A percentile compares a stretch with the other conserved stretches of the same genome.
Conservation (phyloP, 2,329 filamentous ascomycete species). For the Microcyclospora pomicola region DNA sequence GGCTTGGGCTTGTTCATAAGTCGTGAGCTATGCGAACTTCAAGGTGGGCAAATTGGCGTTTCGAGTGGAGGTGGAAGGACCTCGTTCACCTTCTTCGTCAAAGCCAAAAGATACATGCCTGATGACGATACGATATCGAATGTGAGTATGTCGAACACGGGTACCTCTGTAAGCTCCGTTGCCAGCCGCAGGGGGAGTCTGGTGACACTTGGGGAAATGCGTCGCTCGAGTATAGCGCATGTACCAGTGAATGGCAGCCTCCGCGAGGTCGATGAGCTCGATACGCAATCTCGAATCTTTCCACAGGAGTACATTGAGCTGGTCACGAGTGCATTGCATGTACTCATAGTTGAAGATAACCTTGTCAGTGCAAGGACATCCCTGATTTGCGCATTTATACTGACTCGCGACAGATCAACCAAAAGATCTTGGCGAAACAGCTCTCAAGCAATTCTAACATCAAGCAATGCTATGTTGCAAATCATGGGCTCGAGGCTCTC, state of each 20-base stretch:
- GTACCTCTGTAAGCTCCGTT: too few species aligned
- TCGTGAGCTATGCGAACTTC: slow-evolving; percentile 29
- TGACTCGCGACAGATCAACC: slow-evolving; percentile 13
- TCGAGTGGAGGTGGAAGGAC: slow-evolving; percentile 27
- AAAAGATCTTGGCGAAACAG: slow-evolving; percentile 19
- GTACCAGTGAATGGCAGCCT: too few species aligned
- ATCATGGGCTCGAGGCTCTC: slow-evolving; percentile 22
- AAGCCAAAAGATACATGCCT: slow-evolving; percentile 20
- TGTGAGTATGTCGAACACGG: too few species aligned
- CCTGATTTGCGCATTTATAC: too few species aligned
- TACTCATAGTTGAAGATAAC: slow-evolving; percentile 22
- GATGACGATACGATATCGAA: too few species aligned
- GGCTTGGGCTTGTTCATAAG: slow-evolving; percentile 34
- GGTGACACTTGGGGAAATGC: not conserved
- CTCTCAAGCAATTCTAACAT: slow-evolving; percentile 3
- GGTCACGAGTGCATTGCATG: slow-evolving; percentile 7
- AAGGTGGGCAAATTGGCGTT: slow-evolving; percentile 34
- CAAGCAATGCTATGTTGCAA: slow-evolving; percentile 15
- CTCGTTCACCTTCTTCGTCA: slow-evolving; percentile 31
- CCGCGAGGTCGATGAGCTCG: too few species aligned
- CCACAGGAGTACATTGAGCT: too few species aligned
- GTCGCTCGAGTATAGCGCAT: not conserved
- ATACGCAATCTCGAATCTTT: too few species aligned
- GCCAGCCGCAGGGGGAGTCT: not conserved
- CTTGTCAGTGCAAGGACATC: not conserved